Evolutionary conservation across 129 eudicot species (phyloP).

Genomic region (Artemisia tridentata): DNA sequence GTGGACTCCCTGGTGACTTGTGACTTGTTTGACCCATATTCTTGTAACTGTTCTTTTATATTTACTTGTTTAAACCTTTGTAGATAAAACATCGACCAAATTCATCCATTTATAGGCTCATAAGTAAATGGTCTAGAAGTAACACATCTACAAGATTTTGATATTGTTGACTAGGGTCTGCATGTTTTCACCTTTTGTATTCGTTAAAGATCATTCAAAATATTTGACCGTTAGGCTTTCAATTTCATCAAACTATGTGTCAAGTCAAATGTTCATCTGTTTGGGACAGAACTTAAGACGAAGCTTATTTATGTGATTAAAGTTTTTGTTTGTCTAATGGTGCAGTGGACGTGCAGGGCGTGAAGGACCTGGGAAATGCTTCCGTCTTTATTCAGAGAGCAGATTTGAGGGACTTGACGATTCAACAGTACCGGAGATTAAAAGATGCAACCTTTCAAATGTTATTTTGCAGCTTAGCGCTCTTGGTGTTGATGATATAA

Average conservation of each 20-base stretch:
- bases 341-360: constrained; percentile 99
- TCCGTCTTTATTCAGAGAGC: constrained; percentile 83
- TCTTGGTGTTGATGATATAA: constrained; percentile 80
- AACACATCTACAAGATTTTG: too few relatives aligned
- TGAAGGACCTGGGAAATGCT: constrained; percentile 98
- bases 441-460: constrained; percentile 82
- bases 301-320: constrained; percentile 14
- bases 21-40: too few relatives aligned
- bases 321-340: constrained; percentile 12
- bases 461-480: constrained; percentile 92
- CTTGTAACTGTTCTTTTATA: too few relatives aligned
- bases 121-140: too few relatives aligned
- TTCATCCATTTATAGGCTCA: too few relatives aligned
- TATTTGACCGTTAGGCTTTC: background rate
- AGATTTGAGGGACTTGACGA: constrained; percentile 70
- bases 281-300: background rate
- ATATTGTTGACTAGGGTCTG: background rate
- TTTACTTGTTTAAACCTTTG: too few relatives aligned
- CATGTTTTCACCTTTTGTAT: background rate
- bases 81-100: too few relatives aligned
- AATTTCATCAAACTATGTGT: background rate
- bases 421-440: constrained; percentile 88
- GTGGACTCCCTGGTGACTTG: too few relatives aligned
- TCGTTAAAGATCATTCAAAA: background rate
- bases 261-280: constrained; percentile 1